Conservation (phyloP, 2,329 filamentous ascomycete species). For the Thyridium curvatum region DNA sequence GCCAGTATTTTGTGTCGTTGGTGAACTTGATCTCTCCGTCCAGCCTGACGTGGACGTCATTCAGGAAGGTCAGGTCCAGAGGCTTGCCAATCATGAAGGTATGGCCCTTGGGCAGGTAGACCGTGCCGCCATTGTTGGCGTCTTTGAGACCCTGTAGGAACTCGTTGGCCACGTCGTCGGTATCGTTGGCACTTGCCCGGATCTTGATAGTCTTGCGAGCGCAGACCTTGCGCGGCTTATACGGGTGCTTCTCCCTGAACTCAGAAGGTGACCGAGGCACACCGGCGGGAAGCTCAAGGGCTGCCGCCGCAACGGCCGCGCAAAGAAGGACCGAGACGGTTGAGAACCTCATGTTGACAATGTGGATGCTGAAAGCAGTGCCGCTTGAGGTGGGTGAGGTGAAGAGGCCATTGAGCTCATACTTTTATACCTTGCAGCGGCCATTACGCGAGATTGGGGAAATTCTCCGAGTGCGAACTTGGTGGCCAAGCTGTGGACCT, state of each 20-base stretch:
- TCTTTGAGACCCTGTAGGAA: slow-evolving; percentile 45
- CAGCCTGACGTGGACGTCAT: slow-evolving; percentile 50
- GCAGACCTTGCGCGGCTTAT: slow-evolving; percentile 14
- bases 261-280: slow-evolving; percentile 27
- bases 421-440: no score
- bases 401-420: no score
- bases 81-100: slow-evolving; percentile 54
- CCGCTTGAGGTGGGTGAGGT: no score
- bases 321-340: no score
- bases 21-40: slow-evolving; percentile 49
- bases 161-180: slow-evolving; percentile 46
- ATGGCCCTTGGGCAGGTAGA: slow-evolving; percentile 45
- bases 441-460: no score
- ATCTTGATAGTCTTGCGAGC: slow-evolving; percentile 35
- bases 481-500: no score
- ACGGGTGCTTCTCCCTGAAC: slow-evolving; percentile 31
- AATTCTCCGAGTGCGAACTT: no score
- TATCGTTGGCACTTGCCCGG: slow-evolving; percentile 21
- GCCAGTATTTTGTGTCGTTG: slow-evolving; percentile 36
- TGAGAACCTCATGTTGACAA: no score
- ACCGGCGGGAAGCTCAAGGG: slow-evolving; percentile 19
- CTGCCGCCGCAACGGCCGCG: slow-evolving; percentile 13
- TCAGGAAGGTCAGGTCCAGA: slow-evolving; percentile 50
- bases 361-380: no score
- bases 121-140: slow-evolving; percentile 52